phyloP scores from a whole-genome alignment of 108 stramenopile genomes.

The Asterionellopsis glacialis region DNA sequence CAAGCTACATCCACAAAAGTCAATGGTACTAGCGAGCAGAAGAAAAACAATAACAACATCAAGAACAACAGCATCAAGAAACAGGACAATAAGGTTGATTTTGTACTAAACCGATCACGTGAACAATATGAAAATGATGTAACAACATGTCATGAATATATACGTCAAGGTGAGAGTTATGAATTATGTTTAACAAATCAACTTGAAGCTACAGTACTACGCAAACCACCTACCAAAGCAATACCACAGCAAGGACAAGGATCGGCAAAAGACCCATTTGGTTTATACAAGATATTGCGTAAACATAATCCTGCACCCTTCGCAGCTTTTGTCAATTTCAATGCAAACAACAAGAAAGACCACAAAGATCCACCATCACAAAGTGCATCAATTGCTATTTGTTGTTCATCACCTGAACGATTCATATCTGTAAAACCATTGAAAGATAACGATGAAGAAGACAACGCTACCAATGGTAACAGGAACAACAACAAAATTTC shows the following conservation, averaged over 20 bases:
- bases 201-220: slow-evolving; percentile 39
- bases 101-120: slow-evolving; percentile 56
- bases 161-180: slow-evolving; percentile 85
- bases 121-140: slow-evolving; percentile 54
- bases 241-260: slow-evolving; percentile 15
- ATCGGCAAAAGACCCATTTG: slow-evolving; percentile 55
- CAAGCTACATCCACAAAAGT: neutral
- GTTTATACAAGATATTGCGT: slow-evolving; percentile 72
- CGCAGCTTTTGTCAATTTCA: slow-evolving; percentile 70
- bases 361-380: neutral
- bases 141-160: slow-evolving; percentile 65
- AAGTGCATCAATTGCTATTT: slow-evolving; percentile 62
- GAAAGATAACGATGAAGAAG: neutral
- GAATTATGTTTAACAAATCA: slow-evolving; percentile 93
- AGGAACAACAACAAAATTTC: slow-evolving; percentile 11
- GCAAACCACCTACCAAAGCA: too few species aligned
- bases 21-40: neutral
- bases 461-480: slow-evolving; percentile 1
- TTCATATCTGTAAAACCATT: slow-evolving; percentile 70
- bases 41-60: neutral
- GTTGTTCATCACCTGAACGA: slow-evolving; percentile 94
- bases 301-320: slow-evolving; percentile 90
- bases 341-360: neutral
- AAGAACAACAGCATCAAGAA: neutral
- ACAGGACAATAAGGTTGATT: slow-evolving; percentile 13